Evolutionary conservation across 441 rosid genomes (phyloP).

Genomic region (Adansonia madagascariensis): DNA sequence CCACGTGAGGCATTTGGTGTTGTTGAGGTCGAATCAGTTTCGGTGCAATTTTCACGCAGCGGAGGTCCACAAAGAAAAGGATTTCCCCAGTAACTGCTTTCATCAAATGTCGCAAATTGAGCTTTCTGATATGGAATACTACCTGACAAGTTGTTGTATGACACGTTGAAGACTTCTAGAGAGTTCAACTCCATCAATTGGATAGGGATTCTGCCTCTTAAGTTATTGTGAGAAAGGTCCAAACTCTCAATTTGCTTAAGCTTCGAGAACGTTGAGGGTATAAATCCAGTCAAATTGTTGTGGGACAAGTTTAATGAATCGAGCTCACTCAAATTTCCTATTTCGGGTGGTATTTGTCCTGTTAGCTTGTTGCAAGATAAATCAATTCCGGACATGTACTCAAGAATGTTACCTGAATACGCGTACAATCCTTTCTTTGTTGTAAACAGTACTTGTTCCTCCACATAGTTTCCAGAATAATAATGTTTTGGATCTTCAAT

Average conservation of each 20-base stretch:
- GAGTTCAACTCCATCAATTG: not conserved
- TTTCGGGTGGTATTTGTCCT: not conserved
- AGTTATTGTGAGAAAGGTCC: not conserved
- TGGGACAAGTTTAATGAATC: not conserved
- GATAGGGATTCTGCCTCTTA: not conserved
- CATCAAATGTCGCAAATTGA: not conserved
- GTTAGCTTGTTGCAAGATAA: not conserved
- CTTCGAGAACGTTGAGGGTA: not conserved
- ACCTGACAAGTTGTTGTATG: constrained; percentile 1
- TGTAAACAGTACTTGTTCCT: not conserved
- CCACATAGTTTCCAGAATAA: not conserved
- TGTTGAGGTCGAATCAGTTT: not conserved
- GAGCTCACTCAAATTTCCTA: not conserved
- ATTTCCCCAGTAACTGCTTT: not conserved
- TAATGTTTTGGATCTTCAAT: not conserved
- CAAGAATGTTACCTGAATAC: not conserved
- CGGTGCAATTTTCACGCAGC: not conserved
- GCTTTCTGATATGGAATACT: not conserved
- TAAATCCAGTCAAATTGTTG: not conserved
- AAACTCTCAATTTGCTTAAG: not conserved
- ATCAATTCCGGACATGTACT: not conserved
- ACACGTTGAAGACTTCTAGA: constrained; percentile 1
- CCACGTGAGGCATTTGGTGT: not conserved
- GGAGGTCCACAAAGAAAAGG: not conserved
- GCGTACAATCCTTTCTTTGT: not conserved